A percentile compares a stretch with the other conserved stretches of the same genome.
phyloP scores from a whole-genome alignment of 108 stramenopile species.

The Parietichytrium sp. region DNA sequence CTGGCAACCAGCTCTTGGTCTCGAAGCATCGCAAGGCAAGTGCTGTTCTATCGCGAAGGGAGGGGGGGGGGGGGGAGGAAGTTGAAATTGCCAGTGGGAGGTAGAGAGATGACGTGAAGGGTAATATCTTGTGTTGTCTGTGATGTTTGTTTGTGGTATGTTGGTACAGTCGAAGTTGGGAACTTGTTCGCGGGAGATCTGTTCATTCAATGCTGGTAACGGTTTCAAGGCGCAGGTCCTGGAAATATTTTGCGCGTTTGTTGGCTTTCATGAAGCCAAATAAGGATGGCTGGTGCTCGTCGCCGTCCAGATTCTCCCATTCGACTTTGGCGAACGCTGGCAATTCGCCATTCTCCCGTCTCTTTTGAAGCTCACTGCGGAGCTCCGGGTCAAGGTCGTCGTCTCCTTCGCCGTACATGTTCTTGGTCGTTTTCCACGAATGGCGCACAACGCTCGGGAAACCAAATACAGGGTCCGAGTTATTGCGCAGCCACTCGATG shows the following conservation, averaged over 20 bases:
- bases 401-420: not conserved
- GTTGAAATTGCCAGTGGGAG: no score
- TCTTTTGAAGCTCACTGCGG: not conserved
- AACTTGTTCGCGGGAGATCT: no score
- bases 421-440: constrained; percentile 12
- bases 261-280: not conserved
- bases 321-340: not conserved
- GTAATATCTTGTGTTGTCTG: no score
- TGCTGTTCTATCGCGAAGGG: no score
- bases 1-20: no score
- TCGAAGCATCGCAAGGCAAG: no score
- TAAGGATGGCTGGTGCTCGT: not conserved
- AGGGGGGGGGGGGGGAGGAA: no score
- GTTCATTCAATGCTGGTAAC: not conserved
- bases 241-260: not conserved
- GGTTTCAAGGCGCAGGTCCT: not conserved
- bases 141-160: no score
- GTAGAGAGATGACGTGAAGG: no score
- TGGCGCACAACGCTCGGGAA: constrained; percentile 14
- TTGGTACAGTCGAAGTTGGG: no score
- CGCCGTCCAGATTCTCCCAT: constrained; percentile 1
- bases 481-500: not conserved
- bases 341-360: not conserved
- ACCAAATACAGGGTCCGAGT: constrained; percentile 11
- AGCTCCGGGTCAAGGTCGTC: not conserved